Evolutionary conservation across 2,329 filamentous ascomycete genomes (phyloP), one percentile per base, ranked within the genome.

Genomic region (Aureobasidium namibiae): DNA sequence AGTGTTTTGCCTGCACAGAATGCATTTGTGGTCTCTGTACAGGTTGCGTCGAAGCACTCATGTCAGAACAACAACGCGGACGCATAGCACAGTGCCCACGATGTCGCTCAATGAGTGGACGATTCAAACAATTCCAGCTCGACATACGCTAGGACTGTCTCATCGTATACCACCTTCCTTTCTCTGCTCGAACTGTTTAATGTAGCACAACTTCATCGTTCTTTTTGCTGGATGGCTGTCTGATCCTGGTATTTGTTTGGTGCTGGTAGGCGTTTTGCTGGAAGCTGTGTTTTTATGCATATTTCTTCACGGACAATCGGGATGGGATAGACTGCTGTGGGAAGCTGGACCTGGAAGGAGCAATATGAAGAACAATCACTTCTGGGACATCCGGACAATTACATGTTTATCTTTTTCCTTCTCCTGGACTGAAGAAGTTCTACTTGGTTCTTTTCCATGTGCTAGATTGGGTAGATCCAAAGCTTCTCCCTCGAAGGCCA

Each of bases 1-100:
- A 92, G 67, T 94, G 90, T 34, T 96, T 91, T 69, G 92, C 92
- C 23, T 97, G 92, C 72, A 96, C 92, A 1, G 92, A 96, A 73
- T 97, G 94, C 72, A 95, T 97, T 63, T 95, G 90, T 70, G 92
- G 92, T 16, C 82, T 97, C 52, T 97, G 94, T 73, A 84, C 87
- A 63, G 85, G 90, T 61, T 97, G 92, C 68, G 90, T 96, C 60
- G 87, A 91, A 67, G 84, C 89, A 34, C 78, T 92, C 59, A 85
- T 90, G 74, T 83, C 82, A 65, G 88, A 90, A 70, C 87, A 90
- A 70, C 85, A 69, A 33, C 69, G 87, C 53, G 87, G 88, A 13
- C 76, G 87, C 62, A 82, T 87, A 67, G 89, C 74, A 44, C 72
- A 88, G 70, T 94, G 89, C 75, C 89, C 89, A 60, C 81, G 86